phyloP scores from a whole-genome alignment of 2,329 filamentous ascomycete genomes.

The Pseudogymnoascus sp. region DNA sequence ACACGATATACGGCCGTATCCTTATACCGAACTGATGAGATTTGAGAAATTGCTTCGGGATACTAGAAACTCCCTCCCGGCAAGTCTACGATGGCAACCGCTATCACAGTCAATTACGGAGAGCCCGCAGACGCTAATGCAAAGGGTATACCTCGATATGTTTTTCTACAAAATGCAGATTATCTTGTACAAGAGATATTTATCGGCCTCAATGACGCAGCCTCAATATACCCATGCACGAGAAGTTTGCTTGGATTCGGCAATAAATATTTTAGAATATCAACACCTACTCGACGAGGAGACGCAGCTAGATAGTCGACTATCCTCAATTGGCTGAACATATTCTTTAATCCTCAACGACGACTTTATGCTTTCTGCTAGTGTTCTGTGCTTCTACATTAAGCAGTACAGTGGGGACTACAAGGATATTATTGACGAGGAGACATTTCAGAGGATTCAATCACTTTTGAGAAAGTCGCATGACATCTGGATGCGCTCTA shows the following conservation, averaged over 20 bases:
- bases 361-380: constrained; percentile 52
- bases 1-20: constrained; percentile 40
- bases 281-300: constrained; percentile 41
- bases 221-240: constrained; percentile 47
- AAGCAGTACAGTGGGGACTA: background rate
- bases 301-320: constrained; percentile 44
- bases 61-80: constrained; percentile 37
- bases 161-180: constrained; percentile 46
- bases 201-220: constrained; percentile 35
- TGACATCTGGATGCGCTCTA: background rate
- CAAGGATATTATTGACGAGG: background rate
- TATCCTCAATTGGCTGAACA: constrained; percentile 48
- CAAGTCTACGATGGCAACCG: constrained; percentile 40
- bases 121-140: constrained; percentile 37
- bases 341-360: constrained; percentile 49
- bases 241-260: constrained; percentile 43
- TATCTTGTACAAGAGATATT: constrained; percentile 45
- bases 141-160: constrained; percentile 43
- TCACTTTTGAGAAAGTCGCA: background rate
- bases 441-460: background rate
- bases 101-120: constrained; percentile 42
- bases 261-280: constrained; percentile 40
- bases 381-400: constrained; percentile 45
- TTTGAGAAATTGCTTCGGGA: constrained; percentile 41
- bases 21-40: constrained; percentile 42